phyloP scores from a whole-genome alignment of 169 alveolate species.

The Cryptosporidium bovis region DNA sequence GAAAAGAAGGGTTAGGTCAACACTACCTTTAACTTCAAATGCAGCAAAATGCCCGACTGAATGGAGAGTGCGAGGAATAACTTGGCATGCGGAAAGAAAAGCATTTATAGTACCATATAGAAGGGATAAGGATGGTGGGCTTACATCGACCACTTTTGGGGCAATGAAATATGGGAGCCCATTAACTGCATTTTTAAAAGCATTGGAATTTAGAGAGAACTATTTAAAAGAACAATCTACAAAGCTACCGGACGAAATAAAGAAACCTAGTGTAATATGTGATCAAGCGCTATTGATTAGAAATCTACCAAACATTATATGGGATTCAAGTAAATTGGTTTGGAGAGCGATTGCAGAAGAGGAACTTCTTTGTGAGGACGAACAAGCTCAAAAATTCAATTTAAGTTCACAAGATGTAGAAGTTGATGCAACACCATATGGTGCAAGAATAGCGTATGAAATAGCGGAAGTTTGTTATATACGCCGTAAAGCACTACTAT shows the following conservation, averaged over 20 bases:
- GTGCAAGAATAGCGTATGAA: conserved; percentile 72
- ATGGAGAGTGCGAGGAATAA: conserved; percentile 72
- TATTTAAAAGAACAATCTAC: conserved; percentile 64
- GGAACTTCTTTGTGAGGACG: conserved; percentile 27
- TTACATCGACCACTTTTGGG: conserved; percentile 71
- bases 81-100: conserved; percentile 76
- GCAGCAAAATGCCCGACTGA: conserved; percentile 75
- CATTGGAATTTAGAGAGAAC: conserved; percentile 62
- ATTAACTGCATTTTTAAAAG: conserved; percentile 68
- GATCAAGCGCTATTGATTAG: conserved; percentile 68
- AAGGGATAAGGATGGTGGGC: conserved; percentile 73
- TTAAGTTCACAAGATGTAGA: conserved; percentile 18
- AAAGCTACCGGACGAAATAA: conserved; percentile 45
- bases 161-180: conserved; percentile 75
- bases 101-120: conserved; percentile 74
- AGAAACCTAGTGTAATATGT: conserved; percentile 51
- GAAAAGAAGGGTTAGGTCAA: conserved; percentile 54
- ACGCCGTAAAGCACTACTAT: conserved; percentile 48
- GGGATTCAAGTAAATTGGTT: conserved; percentile 63
- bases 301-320: conserved; percentile 54
- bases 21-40: conserved; percentile 69
- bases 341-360: conserved; percentile 69
- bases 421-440: conserved; percentile 57
- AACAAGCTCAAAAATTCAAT: conserved; percentile 19
- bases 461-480: conserved; percentile 73